Evolutionary conservation across 306 rosid genomes (phyloP).

Genomic region (Dryas drummondii): DNA sequence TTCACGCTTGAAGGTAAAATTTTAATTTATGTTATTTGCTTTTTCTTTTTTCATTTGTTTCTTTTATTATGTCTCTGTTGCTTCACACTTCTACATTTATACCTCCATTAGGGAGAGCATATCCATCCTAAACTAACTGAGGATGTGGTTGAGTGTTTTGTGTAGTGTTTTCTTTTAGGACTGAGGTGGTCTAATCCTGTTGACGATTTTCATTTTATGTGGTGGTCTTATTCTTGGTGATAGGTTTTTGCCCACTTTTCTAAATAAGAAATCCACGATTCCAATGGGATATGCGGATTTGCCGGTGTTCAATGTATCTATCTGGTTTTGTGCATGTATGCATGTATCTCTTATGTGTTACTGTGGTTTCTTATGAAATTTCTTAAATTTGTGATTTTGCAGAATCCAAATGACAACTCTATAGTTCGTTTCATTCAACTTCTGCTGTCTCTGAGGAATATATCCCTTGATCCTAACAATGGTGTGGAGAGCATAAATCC

Average conservation of each 20-base stretch:
- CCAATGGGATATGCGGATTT: background rate
- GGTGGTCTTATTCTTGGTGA: too few relatives aligned
- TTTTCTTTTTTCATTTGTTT: background rate
- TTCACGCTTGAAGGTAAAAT: conserved; percentile 69
- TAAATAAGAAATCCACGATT: background rate
- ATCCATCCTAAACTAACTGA: background rate
- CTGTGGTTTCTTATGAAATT: conserved; percentile 15
- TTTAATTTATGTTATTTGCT: background rate
- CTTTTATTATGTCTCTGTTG: background rate
- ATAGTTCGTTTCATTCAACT: conserved; percentile 75
- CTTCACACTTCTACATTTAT: background rate
- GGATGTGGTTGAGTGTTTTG: background rate
- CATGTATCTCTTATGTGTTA: background rate
- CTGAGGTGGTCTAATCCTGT: background rate
- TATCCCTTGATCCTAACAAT: conserved; percentile 58
- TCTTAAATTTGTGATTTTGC: conserved; percentile 33
- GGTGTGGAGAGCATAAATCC: conserved; percentile 44
- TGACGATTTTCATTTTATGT: too few relatives aligned
- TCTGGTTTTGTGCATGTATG: background rate
- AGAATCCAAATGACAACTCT: conserved; percentile 69
- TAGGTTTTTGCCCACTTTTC: too few relatives aligned
- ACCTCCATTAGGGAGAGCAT: background rate
- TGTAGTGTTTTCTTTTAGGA: background rate
- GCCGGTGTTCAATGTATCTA: background rate
- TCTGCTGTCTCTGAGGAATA: conserved; percentile 76